Base-by-base conservation (phyloP, 2,329 filamentous ascomycete species). In the Bipolaris sorokiniana region DNA sequence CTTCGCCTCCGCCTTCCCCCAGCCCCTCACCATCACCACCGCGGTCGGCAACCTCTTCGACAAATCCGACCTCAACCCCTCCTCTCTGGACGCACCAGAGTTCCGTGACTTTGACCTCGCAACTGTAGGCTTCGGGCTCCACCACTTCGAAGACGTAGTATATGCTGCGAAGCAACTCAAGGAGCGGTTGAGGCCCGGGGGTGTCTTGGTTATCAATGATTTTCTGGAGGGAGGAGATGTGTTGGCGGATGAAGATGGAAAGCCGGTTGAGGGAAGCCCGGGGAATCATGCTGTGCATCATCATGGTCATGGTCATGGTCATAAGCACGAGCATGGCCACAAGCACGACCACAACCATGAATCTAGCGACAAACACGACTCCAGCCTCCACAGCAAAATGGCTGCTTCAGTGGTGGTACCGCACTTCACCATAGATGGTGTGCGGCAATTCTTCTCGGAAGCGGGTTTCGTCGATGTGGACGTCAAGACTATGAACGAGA, bases 181-280 rank as follows among this genome's bases (percentile, higher is more conserved):
- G 3, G 80, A 85, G 68, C 83, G 89, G 9, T 77, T 93, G 56
- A 83, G 82, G 61, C 82, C 83, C 2, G 88, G 88, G 3, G 90
- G 90, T 10, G 84, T 87, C 1, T 78, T 91, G 42, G 77, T 91
- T 47, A 84, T 92, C 52, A 78, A 89, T 44, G 90, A 92, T 69
- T 88, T 92, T 58, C 68, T 89, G 16, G 79, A 86, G 7, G 85
- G 88, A 63, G 80, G 68, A 1, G 74, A 75, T 61, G 2, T 68
- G 6, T 48, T 64, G 44, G 70, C 61, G 16, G 71, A 67, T 51
- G 71, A 71, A 40, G 33, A 72, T 2, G 72, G 71, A 0, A 50
- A 62, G 11, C 62, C 59, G 41, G 59, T 64, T 18, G 62, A 56
- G 33, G 70, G 54, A 20, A 74, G 52, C 7, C 61, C 67, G 26